These are phyloP conservation scores for Stramenopiles sp. DNA, from an alignment of 352 stramenopile species.

Conservation along the genomic window DNA sequence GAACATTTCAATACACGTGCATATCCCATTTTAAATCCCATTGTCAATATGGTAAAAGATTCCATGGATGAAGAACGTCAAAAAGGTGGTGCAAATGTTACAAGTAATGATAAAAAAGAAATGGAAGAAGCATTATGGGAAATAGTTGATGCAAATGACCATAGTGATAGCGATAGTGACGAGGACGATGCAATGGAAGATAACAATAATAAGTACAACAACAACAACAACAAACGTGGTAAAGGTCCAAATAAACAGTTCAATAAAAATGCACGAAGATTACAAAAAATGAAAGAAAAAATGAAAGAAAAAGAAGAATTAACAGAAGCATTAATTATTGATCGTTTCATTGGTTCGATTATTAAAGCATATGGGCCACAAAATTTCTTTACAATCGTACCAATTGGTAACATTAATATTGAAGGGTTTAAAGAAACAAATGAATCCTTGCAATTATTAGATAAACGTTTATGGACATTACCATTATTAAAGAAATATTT, in stretches of 20 bases:
- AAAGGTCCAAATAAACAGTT: too few species aligned
- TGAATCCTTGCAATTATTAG: neutral
- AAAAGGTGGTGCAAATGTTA: neutral
- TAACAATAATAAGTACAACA: neutral
- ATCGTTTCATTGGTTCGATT: neutral
- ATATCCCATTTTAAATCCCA: neutral
- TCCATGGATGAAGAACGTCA: neutral
- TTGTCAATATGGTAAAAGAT: neutral
- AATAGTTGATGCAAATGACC: neutral
- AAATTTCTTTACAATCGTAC: neutral
- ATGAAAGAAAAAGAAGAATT: neutral
- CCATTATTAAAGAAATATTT: constrained; percentile 1
- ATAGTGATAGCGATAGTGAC: neutral
- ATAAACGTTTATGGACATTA: neutral
- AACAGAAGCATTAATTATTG: neutral
- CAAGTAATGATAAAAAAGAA: neutral
- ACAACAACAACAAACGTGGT: neutral
- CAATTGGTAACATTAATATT: neutral
- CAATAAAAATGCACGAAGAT: too few species aligned
- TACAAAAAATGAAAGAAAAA: neutral
- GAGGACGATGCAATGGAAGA: neutral
- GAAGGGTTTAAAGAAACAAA: neutral
- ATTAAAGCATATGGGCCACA: neutral
- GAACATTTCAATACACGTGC: neutral
- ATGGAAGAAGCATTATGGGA: neutral